phyloP scores from a whole-genome alignment of 768 basidiomycete species.

The Mycena floridula region DNA sequence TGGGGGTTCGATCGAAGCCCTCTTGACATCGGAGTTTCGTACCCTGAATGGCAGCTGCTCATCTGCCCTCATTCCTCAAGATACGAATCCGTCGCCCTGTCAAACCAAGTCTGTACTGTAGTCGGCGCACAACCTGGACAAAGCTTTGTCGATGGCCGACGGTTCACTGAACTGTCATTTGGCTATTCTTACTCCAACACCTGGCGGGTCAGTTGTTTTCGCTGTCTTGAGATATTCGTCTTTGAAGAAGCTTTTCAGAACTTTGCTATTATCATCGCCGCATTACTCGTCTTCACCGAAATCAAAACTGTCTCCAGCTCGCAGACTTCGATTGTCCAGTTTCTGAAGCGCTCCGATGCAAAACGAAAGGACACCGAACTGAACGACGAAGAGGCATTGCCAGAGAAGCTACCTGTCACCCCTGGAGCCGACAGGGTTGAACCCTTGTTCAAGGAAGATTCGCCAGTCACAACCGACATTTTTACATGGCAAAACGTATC shows the following conservation, averaged over 20 bases:
- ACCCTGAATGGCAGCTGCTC: slow-evolving; percentile 52
- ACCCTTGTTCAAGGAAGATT: background rate
- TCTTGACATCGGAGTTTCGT: slow-evolving; percentile 80
- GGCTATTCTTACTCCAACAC: slow-evolving; percentile 33
- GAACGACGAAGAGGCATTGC: no score
- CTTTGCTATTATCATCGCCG: slow-evolving; percentile 40
- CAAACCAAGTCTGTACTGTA: slow-evolving; percentile 73
- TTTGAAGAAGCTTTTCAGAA: slow-evolving; percentile 58
- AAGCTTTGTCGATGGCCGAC: slow-evolving; percentile 51
- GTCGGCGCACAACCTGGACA: slow-evolving; percentile 61
- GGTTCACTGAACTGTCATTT: slow-evolving; percentile 43
- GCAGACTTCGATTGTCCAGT: slow-evolving; percentile 38
- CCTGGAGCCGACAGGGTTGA: no score
- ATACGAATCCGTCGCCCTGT: slow-evolving; percentile 51
- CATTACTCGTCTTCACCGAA: slow-evolving; percentile 58
- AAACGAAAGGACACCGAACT: background rate
- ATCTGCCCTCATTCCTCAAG: slow-evolving; percentile 52
- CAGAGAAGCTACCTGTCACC: no score
- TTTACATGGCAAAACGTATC: slow-evolving; percentile 77
- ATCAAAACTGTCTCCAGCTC: slow-evolving; percentile 33
- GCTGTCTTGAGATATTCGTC: slow-evolving; percentile 47
- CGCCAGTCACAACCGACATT: slow-evolving; percentile 42
- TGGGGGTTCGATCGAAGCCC: slow-evolving; percentile 62
- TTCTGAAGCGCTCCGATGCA: slow-evolving; percentile 44
- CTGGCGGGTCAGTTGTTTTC: slow-evolving; percentile 32